Base-by-base conservation (phyloP, 164 flowering plant genomes). In the Dillenia turbinata region DNA sequence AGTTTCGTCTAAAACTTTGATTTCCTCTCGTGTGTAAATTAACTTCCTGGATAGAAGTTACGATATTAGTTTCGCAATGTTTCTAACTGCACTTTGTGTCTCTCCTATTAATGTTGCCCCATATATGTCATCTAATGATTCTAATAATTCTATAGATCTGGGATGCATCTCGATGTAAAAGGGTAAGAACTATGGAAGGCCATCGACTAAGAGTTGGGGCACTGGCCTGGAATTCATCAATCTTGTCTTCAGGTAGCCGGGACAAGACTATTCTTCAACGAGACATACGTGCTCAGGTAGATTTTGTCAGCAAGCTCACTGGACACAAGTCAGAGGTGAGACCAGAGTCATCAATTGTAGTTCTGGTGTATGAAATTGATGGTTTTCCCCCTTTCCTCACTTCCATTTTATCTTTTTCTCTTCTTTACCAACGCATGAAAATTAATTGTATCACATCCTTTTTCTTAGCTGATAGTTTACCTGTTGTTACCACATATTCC, bases 261-360 rank as follows among this genome's bases (percentile, higher is more conserved):
- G 97, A 95, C 73, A 92, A 90, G 76, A 85, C 78, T 65, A 89
- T 91, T 74, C 88, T 89, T 75, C 97, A 88, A 50, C 86, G 95
- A 57, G 99, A 95, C 79, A 82, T 89, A 62, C 89, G 97, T 59
- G 74, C 95, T 72, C 86, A 73, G 58, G 93, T 86, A 44, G 93
- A 90, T 74, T 86, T 77, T 77, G 85, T 86, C 49, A 86, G 90
- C 75, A 91, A 90, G 72, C 83, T 94, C 19, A 70, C 81, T 13
- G 98, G 97, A 13, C 98, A 95, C 72, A 95, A 88, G 66, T 95
- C 97, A 63, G 99, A 95, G 96, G 99, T 88, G 12, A 63, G 50
- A 22, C 51, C 44, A 11, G 44, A 9, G 8, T 14, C 22, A 53
- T 54, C 16, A 9, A 68, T 19, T 60, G 15, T 52, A 45, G 26